Base-by-base conservation (phyloP, 495 filamentous ascomycete species). In the Penicillium verhagenii region DNA sequence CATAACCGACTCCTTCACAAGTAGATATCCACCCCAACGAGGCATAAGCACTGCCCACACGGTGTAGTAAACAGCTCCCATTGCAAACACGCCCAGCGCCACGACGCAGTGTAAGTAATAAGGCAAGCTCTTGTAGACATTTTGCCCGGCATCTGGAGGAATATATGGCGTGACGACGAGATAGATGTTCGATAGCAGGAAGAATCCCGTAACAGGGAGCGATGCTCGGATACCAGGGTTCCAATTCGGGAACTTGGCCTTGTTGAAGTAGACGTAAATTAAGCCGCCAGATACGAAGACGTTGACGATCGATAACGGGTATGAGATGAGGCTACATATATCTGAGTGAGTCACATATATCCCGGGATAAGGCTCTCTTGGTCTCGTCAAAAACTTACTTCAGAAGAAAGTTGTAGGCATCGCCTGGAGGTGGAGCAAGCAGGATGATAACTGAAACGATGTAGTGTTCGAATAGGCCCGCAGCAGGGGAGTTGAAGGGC, bases 81-180 rank as follows among this genome's bases (percentile, higher is more conserved):
- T 35, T 7, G 80, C 56, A 33, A 87, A 84, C 65, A 84, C 72
- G 4, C 63, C 82, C 24, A 86, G 65, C 0, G 84, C 83, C 4
- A 78, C 74, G 11, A 82, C 82, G 26, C 74, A 79, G 59, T 87
- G 85, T 13, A 86, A 81, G 25, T 80, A 85, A 56, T 87, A 87
- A 64, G 83, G 86, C 46, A 88, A 82, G 29, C 77, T 77, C 2
- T 87, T 74, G 50, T 83, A 79, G 4, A 85, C 84, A 20, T 72
- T 82, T n/a, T 78, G 71, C 3, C 79, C 84, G 0, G 68, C 78
- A 10, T 72, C 75, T 0, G 85, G 85, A 4, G 85, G 84, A 35
- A 83, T 82, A 75, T 85, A 89, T 5, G 85, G 85, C 56, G 84
- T 84, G 18, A 84, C 68, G 6, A 86, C 68, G 40, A 85, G 67